Evolutionary conservation across 495 filamentous ascomycete genomes (phyloP).

Genomic region (Aspergillus coremiiformis): DNA sequence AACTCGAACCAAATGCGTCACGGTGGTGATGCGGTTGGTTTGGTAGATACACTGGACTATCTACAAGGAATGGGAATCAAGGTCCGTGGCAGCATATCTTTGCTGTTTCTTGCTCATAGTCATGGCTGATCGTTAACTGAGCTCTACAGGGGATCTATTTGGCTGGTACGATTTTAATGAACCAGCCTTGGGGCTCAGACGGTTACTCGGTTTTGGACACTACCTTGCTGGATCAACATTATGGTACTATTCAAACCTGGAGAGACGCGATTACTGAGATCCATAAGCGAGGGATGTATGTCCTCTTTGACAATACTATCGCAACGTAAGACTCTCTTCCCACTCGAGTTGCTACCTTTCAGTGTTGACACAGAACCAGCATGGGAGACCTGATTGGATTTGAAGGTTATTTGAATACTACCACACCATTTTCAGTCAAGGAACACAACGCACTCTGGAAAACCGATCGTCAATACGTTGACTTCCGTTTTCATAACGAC

Average conservation of each 20-base stretch:
- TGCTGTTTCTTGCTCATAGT: neutral
- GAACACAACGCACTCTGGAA: slow-evolving; percentile 59
- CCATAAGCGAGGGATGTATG: slow-evolving; percentile 60
- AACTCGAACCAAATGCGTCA: slow-evolving; percentile 65
- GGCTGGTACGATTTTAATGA: slow-evolving; percentile 62
- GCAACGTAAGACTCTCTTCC: slow-evolving; percentile 46
- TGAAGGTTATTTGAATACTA: slow-evolving; percentile 55
- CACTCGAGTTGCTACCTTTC: neutral
- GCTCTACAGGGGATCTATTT: slow-evolving; percentile 55
- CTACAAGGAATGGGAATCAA: slow-evolving; percentile 70
- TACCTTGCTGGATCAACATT: slow-evolving; percentile 64
- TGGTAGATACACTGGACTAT: slow-evolving; percentile 64
- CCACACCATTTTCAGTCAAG: slow-evolving; percentile 50
- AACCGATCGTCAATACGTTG: slow-evolving; percentile 48
- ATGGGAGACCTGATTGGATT: slow-evolving; percentile 66
- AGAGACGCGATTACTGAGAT: slow-evolving; percentile 57
- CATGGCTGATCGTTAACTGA: slow-evolving; percentile 2
- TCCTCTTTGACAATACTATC: slow-evolving; percentile 65
- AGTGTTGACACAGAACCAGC: slow-evolving; percentile 14
- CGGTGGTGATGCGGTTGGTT: slow-evolving; percentile 60
- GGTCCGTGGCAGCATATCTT: slow-evolving; percentile 24
- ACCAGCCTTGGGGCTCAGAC: slow-evolving; percentile 63
- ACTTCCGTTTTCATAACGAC: slow-evolving; percentile 54
- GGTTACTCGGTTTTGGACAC: slow-evolving; percentile 62
- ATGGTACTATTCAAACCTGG: slow-evolving; percentile 57